Evolutionary conservation across 352 stramenopile species (phyloP).

Genomic region (Thalassiosira exigua): DNA sequence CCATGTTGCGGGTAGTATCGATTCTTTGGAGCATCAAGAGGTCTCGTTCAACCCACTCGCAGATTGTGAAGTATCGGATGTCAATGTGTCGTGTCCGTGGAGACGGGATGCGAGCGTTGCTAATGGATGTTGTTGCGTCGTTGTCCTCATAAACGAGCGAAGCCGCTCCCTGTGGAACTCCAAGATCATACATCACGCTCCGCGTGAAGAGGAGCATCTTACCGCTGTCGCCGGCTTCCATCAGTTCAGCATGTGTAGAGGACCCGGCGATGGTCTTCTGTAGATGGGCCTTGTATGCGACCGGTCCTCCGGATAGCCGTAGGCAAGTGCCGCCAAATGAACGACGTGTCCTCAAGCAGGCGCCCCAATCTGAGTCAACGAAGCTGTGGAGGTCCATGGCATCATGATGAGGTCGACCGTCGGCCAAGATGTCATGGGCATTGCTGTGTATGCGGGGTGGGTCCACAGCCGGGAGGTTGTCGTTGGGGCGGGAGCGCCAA

Average conservation of each 20-base stretch:
- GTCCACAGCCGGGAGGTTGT: not conserved
- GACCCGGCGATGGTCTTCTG: conserved; percentile 27
- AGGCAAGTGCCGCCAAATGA: conserved; percentile 13
- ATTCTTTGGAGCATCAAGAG: conserved; percentile 25
- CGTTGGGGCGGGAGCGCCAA: conserved; percentile 9
- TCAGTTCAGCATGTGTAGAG: conserved; percentile 25
- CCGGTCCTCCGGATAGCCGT: conserved; percentile 17
- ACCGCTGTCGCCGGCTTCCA: conserved; percentile 31
- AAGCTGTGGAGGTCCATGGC: conserved; percentile 1
- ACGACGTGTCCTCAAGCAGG: conserved; percentile 15
- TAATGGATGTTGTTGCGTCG: conserved; percentile 29
- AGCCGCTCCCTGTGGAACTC: conserved; percentile 23
- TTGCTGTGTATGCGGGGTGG: conserved; percentile 12
- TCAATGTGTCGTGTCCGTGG: conserved; percentile 55
- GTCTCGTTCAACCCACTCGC: conserved; percentile 46
- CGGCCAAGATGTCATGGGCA: conserved; percentile 15
- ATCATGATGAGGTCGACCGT: not conserved
- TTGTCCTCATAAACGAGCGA: conserved; percentile 40
- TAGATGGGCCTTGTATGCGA: conserved; percentile 29
- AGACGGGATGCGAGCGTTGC: conserved; percentile 39
- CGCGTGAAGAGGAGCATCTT: conserved; percentile 23
- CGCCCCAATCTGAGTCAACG: conserved; percentile 21
- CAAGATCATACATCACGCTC: conserved; percentile 41
- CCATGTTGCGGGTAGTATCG: conserved; percentile 28
- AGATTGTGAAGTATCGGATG: conserved; percentile 38